Conservation (phyloP, 371 early-diverging fungal species). For the Mucor plumbeus region DNA sequence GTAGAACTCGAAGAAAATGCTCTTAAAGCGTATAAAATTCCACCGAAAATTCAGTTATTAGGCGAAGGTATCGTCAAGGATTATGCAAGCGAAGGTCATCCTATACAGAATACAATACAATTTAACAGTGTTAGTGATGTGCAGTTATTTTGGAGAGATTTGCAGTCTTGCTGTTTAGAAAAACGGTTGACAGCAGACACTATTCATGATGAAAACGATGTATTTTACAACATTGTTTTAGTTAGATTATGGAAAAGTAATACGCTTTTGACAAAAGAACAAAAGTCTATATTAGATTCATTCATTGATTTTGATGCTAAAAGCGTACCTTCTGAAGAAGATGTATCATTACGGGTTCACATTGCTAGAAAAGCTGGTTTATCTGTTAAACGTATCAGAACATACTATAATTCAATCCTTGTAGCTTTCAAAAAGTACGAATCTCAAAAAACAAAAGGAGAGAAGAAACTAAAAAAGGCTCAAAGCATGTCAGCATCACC, state of each 20-base stretch:
- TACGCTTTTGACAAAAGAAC: not conserved
- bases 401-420: constrained; percentile 14
- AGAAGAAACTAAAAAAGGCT: not conserved
- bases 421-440: constrained; percentile 10
- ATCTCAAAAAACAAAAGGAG: not conserved
- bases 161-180: not conserved
- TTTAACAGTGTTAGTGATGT: constrained; percentile 10
- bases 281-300: constrained; percentile 14
- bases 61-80: not conserved
- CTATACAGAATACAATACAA: not conserved
- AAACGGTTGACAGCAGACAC: not conserved
- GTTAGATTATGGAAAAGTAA: not conserved
- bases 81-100: constrained; percentile 1
- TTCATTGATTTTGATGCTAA: constrained; percentile 12
- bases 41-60: not conserved
- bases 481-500: not conserved
- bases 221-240: constrained; percentile 10
- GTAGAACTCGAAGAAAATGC: not conserved
- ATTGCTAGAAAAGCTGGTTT: constrained; percentile 7
- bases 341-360: not conserved
- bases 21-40: not conserved
- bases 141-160: constrained; percentile 13
- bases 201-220: not conserved
- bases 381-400: not conserved
- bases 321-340: constrained; percentile 17